Percentiles rank a stretch among this genome's conserved stretches.
Evolutionary conservation across 345 rosid genomes (phyloP).

Genomic region (Euphorbia pulcherrima): DNA sequence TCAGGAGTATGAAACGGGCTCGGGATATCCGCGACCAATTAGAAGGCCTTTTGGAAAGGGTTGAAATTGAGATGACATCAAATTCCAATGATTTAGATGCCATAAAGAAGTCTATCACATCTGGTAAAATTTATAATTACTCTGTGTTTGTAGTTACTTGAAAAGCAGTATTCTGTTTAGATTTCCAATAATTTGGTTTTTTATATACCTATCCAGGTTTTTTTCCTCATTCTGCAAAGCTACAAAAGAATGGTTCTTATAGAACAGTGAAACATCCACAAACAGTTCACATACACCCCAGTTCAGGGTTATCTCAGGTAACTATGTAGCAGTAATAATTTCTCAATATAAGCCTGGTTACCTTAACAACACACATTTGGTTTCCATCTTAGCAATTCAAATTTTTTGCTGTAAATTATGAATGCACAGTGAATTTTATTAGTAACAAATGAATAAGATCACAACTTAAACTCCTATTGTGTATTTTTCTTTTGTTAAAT

Average conservation of each 20-base stretch:
- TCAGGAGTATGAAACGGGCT: conserved; percentile 97
- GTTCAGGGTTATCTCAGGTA: conserved; percentile 89
- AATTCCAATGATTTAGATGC: conserved; percentile 60
- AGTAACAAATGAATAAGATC: no score
- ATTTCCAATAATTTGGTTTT: conserved; percentile 16
- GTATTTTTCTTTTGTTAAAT: background rate
- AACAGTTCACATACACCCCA: conserved; percentile 91
- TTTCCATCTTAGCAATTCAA: background rate
- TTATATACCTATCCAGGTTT: conserved; percentile 46
- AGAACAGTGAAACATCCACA: conserved; percentile 87
- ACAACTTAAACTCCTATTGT: no score
- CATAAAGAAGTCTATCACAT: conserved; percentile 73
- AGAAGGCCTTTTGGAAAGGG: conserved; percentile 95
- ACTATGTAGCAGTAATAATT: background rate
- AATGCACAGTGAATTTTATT: background rate
- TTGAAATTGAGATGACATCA: conserved; percentile 77
- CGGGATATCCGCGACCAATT: conserved; percentile 89
- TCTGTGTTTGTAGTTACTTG: conserved; percentile 2
- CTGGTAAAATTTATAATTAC: conserved; percentile 45
- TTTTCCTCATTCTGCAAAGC: conserved; percentile 80
- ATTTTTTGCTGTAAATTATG: background rate
- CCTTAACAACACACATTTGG: background rate
- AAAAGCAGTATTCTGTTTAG: background rate
- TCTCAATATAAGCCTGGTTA: no score
- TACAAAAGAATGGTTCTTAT: conserved; percentile 91